Base-by-base conservation (phyloP, 768 basidiomycete species). In the Calocera cornea region DNA sequence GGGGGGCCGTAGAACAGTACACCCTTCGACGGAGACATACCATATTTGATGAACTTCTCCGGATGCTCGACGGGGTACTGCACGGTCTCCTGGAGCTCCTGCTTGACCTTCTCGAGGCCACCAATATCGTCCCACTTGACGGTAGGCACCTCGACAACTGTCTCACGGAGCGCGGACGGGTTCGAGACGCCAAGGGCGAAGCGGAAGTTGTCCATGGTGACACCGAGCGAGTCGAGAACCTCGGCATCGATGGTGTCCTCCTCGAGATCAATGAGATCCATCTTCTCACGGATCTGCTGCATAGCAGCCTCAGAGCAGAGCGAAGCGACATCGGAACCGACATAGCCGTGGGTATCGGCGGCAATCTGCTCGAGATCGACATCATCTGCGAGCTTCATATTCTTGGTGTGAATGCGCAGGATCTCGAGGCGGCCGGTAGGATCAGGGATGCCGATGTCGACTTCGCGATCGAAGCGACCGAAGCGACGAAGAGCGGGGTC, bases 201-300 rank as follows among this genome's bases (percentile, higher is more conserved):
- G 68, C 95, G 89, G 93, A 98, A 98, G 83, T 98, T 98, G 75
- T 99, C 97, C 95, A 97, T 97, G 33, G 97, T 99, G 72, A 99
- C 95, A 71, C 97, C 97, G 64, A 99, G 90, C 5, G 95, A 91
- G 78, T 99, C 97, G 66, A 99, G 89, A 1, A 99, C 95, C 78
- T 99, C 97, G 8, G 97, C 97, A 73, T 99, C 97, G 74, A 99
- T 99, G 64, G 95, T 97, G 75, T 99, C 97, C 78, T 95, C 92
- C 70, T 94, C 92, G 34, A 95, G 84, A 76, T 95, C 93, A 70
- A 95, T 93, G 72, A 93, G 80, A 72, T 97, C 95, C 95, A 99
- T 98, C 86, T 99, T 99, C 80, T 99, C 97, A 76, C 97, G 91
- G 71, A 99, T 99, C 77, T 99, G 97, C 81, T 99, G 97, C 97